Percentiles rank a stretch among this genome's conserved stretches.
Conservation (phyloP, 257 asterid genomes). For the Datura wrightii region DNA sequence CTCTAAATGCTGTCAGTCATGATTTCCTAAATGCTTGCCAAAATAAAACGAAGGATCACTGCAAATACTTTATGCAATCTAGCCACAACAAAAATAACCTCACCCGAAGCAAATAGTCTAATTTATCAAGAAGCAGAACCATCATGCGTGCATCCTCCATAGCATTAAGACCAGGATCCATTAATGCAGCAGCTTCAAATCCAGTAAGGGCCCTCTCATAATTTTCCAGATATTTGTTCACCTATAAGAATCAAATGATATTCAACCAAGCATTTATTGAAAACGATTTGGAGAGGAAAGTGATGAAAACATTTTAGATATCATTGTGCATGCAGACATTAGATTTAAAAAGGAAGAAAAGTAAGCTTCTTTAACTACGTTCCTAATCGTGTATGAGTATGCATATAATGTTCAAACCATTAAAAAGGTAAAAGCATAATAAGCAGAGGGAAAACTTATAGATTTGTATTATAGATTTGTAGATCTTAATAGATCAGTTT, state of each 20-base stretch:
- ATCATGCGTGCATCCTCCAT: slow-evolving; percentile 71
- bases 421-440: not conserved
- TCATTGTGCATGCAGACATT: not conserved
- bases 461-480: no score
- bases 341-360: not conserved
- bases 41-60: not conserved
- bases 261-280: slow-evolving; percentile 16
- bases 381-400: not conserved
- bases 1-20: slow-evolving; percentile 3
- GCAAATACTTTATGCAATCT: slow-evolving; percentile 19
- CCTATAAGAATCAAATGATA: slow-evolving; percentile 49
- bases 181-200: slow-evolving; percentile 95
- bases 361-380: not conserved
- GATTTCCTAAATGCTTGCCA: slow-evolving; percentile 24
- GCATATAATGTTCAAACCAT: slow-evolving; percentile 15
- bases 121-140: slow-evolving; percentile 73
- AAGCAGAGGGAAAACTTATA: not conserved
- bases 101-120: slow-evolving; percentile 70
- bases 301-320: not conserved
- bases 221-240: slow-evolving; percentile 87
- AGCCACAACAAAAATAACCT: slow-evolving; percentile 36
- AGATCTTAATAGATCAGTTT: not conserved
- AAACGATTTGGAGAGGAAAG: not conserved
- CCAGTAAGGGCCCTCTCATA: slow-evolving; percentile 97
- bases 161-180: slow-evolving; percentile 89